Evolutionary conservation across 2,329 filamentous ascomycete species (phyloP).

Genomic region (Fusarium tjaetaba): DNA sequence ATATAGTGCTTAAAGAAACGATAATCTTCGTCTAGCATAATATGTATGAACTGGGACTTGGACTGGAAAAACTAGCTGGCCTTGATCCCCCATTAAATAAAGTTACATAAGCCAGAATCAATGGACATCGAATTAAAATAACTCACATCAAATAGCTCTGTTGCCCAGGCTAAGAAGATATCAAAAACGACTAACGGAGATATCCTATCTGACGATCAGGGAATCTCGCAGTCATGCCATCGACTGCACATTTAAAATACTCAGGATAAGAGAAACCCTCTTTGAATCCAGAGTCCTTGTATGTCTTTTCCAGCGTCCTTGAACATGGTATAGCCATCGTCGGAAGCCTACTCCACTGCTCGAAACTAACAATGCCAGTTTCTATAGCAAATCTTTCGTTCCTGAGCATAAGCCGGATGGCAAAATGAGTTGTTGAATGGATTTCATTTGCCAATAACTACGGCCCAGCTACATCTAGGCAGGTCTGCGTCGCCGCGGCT

Average conservation of each 20-base stretch:
- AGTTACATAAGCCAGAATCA: too few species aligned
- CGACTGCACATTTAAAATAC: not conserved
- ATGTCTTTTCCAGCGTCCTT: not conserved
- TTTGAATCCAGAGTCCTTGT: not conserved
- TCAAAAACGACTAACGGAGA: not conserved
- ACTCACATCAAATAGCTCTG: too few species aligned
- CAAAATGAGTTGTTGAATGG: too few species aligned
- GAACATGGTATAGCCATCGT: not conserved
- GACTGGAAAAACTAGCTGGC: too few species aligned
- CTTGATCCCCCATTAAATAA: too few species aligned
- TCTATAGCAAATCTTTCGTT: too few species aligned
- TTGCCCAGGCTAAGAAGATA: too few species aligned
- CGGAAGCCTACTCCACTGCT: not conserved
- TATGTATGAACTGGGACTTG: rapidly evolving
- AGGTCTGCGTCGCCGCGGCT: too few species aligned
- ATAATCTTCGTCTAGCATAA: rapidly evolving
- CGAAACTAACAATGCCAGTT: not conserved
- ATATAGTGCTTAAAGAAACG: rapidly evolving
- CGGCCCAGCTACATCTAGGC: too few species aligned
- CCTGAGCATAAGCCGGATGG: too few species aligned
- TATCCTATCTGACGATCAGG: not conserved
- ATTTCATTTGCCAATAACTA: too few species aligned
- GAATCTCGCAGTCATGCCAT: not conserved
- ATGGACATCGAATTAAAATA: too few species aligned
- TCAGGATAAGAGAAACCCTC: not conserved